Conservation (phyloP, 1,284 basidiomycete genomes). For the Heliocybe sulcata region DNA sequence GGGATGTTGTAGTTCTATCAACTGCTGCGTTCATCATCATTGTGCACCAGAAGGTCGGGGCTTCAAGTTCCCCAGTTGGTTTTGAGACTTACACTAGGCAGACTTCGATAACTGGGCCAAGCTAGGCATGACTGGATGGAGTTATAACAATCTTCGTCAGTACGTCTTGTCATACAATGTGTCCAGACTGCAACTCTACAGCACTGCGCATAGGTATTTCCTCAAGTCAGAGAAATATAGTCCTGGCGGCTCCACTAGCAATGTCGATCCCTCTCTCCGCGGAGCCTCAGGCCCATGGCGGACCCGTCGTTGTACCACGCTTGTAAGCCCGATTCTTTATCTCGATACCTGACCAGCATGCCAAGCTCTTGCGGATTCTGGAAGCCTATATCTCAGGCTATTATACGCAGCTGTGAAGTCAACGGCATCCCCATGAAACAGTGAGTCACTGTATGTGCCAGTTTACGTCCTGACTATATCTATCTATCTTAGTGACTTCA, state of each 20-base stretch:
- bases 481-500: constrained; percentile 20
- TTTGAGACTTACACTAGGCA: constrained; percentile 1
- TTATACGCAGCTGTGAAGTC: constrained; percentile 11
- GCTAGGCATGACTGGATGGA: constrained; percentile 29
- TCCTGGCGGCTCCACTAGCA: constrained; percentile 11
- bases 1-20: constrained; percentile 12
- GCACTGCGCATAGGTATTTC: constrained; percentile 20
- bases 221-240: constrained; percentile 20
- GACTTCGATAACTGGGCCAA: constrained; percentile 34
- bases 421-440: constrained; percentile 16
- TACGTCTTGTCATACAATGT: constrained; percentile 15
- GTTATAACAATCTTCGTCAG: constrained; percentile 22
- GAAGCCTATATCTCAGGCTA: constrained; percentile 10
- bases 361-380: constrained; percentile 4
- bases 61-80: constrained; percentile 5
- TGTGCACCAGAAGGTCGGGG: constrained; percentile 18
- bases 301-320: constrained; percentile 10
- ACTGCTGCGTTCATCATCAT: constrained; percentile 16
- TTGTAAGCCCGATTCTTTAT: constrained; percentile 7
- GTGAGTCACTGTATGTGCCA: no score
- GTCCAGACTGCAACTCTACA: background rate
- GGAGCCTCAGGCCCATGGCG: constrained; percentile 18
- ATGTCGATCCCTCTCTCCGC: constrained; percentile 12
- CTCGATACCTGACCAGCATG: constrained; percentile 4
- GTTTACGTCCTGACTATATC: no score